Percentiles rank a stretch among this genome's conserved stretches.
Conservation (phyloP, 2,329 filamentous ascomycete genomes). For the Scortechinia acanthostroma region DNA sequence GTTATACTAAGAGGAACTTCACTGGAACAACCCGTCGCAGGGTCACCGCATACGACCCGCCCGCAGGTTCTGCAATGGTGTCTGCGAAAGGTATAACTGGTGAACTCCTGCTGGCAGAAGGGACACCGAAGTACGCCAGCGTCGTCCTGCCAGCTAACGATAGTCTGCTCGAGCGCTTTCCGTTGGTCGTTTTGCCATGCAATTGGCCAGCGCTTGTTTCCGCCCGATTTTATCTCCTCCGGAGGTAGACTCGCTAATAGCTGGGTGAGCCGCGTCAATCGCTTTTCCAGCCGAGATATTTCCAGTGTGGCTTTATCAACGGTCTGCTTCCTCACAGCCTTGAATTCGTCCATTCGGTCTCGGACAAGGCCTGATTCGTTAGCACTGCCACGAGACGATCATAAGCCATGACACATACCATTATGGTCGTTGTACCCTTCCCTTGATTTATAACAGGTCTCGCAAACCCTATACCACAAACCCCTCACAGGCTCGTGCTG, state of each 20-base stretch:
- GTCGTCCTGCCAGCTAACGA: slow-evolving; percentile 65
- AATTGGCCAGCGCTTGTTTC: not conserved
- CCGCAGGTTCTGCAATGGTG: slow-evolving; percentile 65
- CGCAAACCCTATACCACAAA: slow-evolving; percentile 63
- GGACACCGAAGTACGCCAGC: slow-evolving; percentile 50
- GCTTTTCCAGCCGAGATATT: slow-evolving; percentile 57
- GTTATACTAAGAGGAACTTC: slow-evolving; percentile 50
- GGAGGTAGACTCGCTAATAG: slow-evolving; percentile 50
- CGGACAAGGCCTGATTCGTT: slow-evolving; percentile 20
- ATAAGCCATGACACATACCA: slow-evolving; percentile 10
- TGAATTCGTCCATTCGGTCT: slow-evolving; percentile 47
- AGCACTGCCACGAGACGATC: slow-evolving; percentile 16
- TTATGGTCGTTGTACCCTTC: slow-evolving; percentile 61
- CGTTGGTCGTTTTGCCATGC: slow-evolving; percentile 32
- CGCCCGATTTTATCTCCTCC: slow-evolving; percentile 9
- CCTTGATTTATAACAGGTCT: slow-evolving; percentile 66
- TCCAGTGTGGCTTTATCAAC: slow-evolving; percentile 58
- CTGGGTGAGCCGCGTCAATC: slow-evolving; percentile 53
- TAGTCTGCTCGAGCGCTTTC: slow-evolving; percentile 53
- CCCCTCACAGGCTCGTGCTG: slow-evolving; percentile 61
- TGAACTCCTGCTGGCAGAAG: slow-evolving; percentile 64
- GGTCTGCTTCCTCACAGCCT: slow-evolving; percentile 40
- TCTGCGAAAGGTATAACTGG: slow-evolving; percentile 55
- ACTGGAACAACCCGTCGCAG: slow-evolving; percentile 49
- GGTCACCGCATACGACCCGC: slow-evolving; percentile 60